These are phyloP conservation scores for Sporisorium exsertum DNA, from an alignment of 1,284 basidiomycete genomes.

Conservation along the genomic window DNA sequence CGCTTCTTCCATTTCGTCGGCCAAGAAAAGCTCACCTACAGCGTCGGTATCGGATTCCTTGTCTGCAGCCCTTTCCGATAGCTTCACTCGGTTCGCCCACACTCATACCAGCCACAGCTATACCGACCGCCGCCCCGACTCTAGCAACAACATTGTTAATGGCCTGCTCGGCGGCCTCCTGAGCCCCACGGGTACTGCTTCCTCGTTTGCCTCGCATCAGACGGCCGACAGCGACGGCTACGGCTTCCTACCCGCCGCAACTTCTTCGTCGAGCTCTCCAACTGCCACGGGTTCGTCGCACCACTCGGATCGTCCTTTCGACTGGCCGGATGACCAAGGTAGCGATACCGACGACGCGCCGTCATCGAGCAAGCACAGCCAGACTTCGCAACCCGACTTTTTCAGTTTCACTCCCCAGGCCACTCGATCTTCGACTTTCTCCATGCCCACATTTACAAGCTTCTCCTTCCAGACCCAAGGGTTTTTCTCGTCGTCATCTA, in stretches of 20 bases:
- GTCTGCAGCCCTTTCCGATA: neutral
- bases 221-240: slow-evolving; percentile 3
- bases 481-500: slow-evolving; percentile 3
- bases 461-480: neutral
- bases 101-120: neutral
- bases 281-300: slow-evolving; percentile 5
- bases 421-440: slow-evolving; percentile 11
- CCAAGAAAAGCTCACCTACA: neutral
- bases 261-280: slow-evolving; percentile 9
- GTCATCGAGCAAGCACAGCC: slow-evolving; percentile 15
- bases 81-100: neutral
- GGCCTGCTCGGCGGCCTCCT: slow-evolving; percentile 6
- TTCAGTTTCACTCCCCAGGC: slow-evolving; percentile 25
- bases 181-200: slow-evolving; percentile 6
- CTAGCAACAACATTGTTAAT: neutral
- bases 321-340: neutral
- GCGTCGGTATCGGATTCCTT: neutral
- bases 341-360: slow-evolving; percentile 4
- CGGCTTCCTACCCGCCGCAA: neutral
- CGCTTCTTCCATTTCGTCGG: slow-evolving; percentile 4
- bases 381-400: slow-evolving; percentile 30
- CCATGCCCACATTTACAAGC: slow-evolving; percentile 2
- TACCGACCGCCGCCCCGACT: neutral
- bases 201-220: slow-evolving; percentile 11
- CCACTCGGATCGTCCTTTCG: neutral